Percentiles rank a stretch among this genome's conserved stretches.
Evolutionary conservation across 345 rosid genomes (phyloP).

Genomic region (Kernera saxatilis): DNA sequence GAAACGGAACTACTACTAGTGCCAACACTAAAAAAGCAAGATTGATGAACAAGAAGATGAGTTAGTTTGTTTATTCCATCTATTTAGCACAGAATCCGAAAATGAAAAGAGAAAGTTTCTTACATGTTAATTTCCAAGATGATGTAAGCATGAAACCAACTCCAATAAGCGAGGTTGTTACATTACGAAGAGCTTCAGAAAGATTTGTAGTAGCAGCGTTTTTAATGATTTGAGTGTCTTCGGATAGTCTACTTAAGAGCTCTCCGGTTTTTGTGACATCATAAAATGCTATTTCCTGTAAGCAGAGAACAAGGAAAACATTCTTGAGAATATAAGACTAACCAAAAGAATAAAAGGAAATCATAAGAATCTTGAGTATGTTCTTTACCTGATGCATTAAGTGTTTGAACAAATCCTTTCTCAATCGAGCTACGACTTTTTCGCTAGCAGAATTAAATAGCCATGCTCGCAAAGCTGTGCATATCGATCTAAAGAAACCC

Average conservation of each 20-base stretch:
- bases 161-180: slow-evolving; percentile 52
- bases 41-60: slow-evolving; percentile 1
- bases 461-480: slow-evolving; percentile 59
- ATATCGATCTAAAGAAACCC: slow-evolving; percentile 37
- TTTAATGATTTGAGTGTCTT: slow-evolving; percentile 64
- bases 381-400: slow-evolving; percentile 47
- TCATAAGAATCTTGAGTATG: background rate
- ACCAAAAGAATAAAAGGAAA: no score
- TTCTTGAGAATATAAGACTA: no score
- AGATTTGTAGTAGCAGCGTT: slow-evolving; percentile 72
- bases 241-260: slow-evolving; percentile 58
- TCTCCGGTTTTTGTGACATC: slow-evolving; percentile 67
- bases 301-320: background rate
- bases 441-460: slow-evolving; percentile 56
- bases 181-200: slow-evolving; percentile 55
- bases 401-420: slow-evolving; percentile 49
- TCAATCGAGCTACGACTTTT: slow-evolving; percentile 61
- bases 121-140: slow-evolving; percentile 65
- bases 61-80: background rate
- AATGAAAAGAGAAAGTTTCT: background rate
- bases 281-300: slow-evolving; percentile 58
- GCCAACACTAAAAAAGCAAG: slow-evolving; percentile 58
- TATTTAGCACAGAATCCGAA: background rate
- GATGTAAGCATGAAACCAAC: slow-evolving; percentile 62
- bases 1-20: slow-evolving; percentile 69